Percentiles rank a stretch among this genome's conserved stretches.
Evolutionary conservation across 495 filamentous ascomycete genomes (phyloP).

Genomic region (Elasticomyces elasticus): DNA sequence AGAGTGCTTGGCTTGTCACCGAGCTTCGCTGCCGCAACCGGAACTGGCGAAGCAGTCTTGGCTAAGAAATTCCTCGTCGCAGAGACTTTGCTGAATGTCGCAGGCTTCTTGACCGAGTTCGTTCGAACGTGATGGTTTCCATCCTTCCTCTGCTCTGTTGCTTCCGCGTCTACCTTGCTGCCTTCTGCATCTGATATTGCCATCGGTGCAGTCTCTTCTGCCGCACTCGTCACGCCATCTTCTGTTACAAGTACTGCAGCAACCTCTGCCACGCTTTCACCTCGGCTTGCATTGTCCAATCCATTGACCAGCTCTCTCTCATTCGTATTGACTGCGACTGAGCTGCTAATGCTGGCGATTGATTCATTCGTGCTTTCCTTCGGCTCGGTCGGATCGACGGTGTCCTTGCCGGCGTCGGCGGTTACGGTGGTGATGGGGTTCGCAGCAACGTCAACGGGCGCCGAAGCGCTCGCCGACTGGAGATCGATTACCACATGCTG

Average conservation of each 20-base stretch:
- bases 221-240: no score
- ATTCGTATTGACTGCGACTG: background rate
- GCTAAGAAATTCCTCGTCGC: slow-evolving; percentile 83
- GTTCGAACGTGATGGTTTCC: slow-evolving; percentile 53
- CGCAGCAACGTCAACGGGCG: slow-evolving; percentile 65
- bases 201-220: slow-evolving; percentile 31
- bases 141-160: slow-evolving; percentile 38
- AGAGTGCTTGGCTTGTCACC: slow-evolving; percentile 29
- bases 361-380: background rate
- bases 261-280: background rate
- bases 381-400: slow-evolving; percentile 7
- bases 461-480: slow-evolving; percentile 62
- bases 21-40: slow-evolving; percentile 19
- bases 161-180: slow-evolving; percentile 33
- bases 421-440: slow-evolving; percentile 45
- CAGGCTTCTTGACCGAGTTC: slow-evolving; percentile 68
- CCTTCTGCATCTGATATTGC: slow-evolving; percentile 62
- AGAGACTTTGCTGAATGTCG: slow-evolving; percentile 88
- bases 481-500: slow-evolving; percentile 73
- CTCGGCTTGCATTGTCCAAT: background rate
- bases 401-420: slow-evolving; percentile 48
- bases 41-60: slow-evolving; percentile 39
- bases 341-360: background rate
- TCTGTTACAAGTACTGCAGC: slow-evolving; percentile 49
- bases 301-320: background rate